Percentiles rank a stretch among this genome's conserved stretches.
These are phyloP conservation scores for Pseudogymnoascus sp. DNA, from an alignment of 2,329 filamentous ascomycete species.

Conservation along the genomic window DNA sequence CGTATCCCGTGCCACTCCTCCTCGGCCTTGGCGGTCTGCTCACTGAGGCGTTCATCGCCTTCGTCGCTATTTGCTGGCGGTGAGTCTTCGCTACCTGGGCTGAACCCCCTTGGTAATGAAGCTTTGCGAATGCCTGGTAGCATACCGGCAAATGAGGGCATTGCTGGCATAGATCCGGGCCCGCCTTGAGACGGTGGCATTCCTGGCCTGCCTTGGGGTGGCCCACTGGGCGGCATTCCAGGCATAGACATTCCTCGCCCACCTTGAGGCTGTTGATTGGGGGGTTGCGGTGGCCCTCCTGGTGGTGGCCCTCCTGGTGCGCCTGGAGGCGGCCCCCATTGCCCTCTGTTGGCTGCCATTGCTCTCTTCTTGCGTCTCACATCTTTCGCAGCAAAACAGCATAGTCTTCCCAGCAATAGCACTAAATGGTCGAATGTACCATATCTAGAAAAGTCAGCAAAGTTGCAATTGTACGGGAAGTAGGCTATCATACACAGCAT, in stretches of 20 bases:
- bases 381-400: conserved; percentile 72
- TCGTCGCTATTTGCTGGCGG: conserved; percentile 20
- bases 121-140: conserved; percentile 22
- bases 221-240: conserved; percentile 16
- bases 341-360: conserved; percentile 46
- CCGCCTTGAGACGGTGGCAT: conserved; percentile 1
- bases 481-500: conserved; percentile 54
- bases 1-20: conserved; percentile 72
- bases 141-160: conserved; percentile 27
- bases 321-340: conserved; percentile 24
- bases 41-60: conserved; percentile 24
- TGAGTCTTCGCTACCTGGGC: conserved; percentile 12
- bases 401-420: conserved; percentile 70
- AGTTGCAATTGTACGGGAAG: not conserved
- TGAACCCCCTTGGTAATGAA: conserved; percentile 27
- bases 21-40: conserved; percentile 22
- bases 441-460: conserved; percentile 48
- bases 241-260: conserved; percentile 1
- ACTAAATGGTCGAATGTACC: conserved; percentile 85
- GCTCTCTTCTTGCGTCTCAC: conserved; percentile 68
- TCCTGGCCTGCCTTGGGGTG: conserved; percentile 13
- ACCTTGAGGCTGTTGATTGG: conserved; percentile 9
- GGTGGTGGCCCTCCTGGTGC: not conserved
- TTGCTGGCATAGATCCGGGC: conserved; percentile 17
- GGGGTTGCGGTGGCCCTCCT: not conserved